Percentiles rank a stretch among this genome's conserved stretches.
Evolutionary conservation across 73 alveolate genomes (phyloP).

Genomic region (Stentor roeselii): DNA sequence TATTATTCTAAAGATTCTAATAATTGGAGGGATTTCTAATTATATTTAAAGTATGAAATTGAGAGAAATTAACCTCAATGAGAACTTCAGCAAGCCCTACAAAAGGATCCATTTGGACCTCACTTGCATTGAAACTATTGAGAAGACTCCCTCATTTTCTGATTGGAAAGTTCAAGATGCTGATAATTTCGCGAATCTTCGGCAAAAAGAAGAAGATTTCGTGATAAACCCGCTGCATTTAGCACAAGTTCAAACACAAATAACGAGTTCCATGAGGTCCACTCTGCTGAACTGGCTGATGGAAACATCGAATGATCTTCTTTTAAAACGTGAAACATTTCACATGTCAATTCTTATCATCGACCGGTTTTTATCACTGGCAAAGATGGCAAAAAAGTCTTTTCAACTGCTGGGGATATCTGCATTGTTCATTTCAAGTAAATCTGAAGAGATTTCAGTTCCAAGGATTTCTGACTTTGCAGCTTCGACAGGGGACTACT

Average conservation of each 20-base stretch:
- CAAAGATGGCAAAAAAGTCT: constrained; percentile 52
- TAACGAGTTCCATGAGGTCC: background rate
- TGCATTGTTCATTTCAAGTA: constrained; percentile 81
- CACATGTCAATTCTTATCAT: constrained; percentile 75
- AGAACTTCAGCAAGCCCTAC: background rate
- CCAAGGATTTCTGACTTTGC: constrained; percentile 25
- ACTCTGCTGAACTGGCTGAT: background rate
- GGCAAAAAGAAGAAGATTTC: constrained; percentile 4
- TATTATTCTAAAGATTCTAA: too few species aligned
- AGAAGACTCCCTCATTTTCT: background rate
- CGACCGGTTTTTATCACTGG: constrained; percentile 68
- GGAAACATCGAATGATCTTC: background rate
- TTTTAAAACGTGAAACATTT: constrained; percentile 51
- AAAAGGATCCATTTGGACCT: constrained; percentile 21
- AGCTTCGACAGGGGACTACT: background rate
- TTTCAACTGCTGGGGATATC: constrained; percentile 88
- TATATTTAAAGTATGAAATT: constrained; percentile 12
- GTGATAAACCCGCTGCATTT: background rate
- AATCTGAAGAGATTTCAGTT: constrained; percentile 54
- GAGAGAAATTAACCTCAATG: background rate
- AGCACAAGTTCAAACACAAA: background rate
- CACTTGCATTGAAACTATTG: constrained; percentile 4
- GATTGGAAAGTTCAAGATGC: background rate
- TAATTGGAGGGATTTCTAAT: constrained; percentile 8
- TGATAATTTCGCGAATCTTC: background rate